Conservation (phyloP, 257 asterid species). For the Galeopsis tetrahit region DNA sequence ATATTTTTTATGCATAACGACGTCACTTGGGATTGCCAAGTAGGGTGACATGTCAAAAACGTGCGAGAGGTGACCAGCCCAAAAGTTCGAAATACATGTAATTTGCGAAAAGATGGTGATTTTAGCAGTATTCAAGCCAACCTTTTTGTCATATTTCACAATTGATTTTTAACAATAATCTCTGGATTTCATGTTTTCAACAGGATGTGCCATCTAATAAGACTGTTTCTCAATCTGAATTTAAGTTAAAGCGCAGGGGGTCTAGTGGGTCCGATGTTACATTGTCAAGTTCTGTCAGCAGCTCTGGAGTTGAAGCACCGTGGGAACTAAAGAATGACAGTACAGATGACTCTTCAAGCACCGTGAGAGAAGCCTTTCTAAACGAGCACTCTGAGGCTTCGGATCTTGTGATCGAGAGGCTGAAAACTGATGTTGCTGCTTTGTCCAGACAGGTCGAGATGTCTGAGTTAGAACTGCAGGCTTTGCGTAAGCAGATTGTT, state of each 20-base stretch:
- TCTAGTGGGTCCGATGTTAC: conserved; percentile 82
- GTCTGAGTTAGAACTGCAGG: conserved; percentile 83
- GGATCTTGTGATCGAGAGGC: conserved; percentile 55
- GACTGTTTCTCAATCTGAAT: conserved; percentile 37
- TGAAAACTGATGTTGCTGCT: conserved; percentile 64
- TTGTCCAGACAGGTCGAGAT: conserved; percentile 71
- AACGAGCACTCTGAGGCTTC: conserved; percentile 43
- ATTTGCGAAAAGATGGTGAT: too few relatives aligned
- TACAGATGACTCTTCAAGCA: conserved; percentile 57
- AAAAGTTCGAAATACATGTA: too few relatives aligned
- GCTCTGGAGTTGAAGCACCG: conserved; percentile 64
- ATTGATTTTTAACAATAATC: background rate
- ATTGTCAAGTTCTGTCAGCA: conserved; percentile 66
- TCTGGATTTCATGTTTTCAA: conserved; percentile 19
- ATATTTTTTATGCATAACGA: too few relatives aligned
- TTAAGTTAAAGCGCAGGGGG: conserved; percentile 44
- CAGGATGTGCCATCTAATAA: conserved; percentile 49
- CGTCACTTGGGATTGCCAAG: too few relatives aligned
- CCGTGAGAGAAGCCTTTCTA: conserved; percentile 48
- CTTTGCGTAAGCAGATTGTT: conserved; percentile 85
- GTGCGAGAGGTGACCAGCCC: too few relatives aligned
- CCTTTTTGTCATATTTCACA: background rate
- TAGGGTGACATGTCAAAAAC: too few relatives aligned
- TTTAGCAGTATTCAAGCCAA: too few relatives aligned
- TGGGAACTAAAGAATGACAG: conserved; percentile 53